Base-by-base conservation (phyloP, 768 basidiomycete species). In the Rhizopogon rudus region DNA sequence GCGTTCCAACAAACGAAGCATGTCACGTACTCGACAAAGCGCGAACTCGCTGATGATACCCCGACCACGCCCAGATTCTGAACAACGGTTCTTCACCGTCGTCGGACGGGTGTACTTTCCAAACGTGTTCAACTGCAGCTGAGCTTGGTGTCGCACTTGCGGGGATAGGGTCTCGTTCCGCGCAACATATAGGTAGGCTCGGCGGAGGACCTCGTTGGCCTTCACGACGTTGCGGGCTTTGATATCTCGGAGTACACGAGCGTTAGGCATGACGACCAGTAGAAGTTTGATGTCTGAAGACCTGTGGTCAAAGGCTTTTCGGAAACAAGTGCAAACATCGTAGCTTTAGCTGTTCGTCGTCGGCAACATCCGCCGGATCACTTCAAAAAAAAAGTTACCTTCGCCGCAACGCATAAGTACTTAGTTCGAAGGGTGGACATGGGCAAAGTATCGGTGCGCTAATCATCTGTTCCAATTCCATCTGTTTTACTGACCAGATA, bases 151-250 rank as follows among this genome's bases (percentile, higher is more conserved):
- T 54, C 96, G 89, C 45, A 98, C 81, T 66, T 91, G 86, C 2
- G 91, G 78, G 14, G 93, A 86, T n/a, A 98, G 74, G 2, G 87
- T 82, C 67, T 91, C 85, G 73, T 98, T 98, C 57, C 96, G 83
- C 22, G 95, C 93, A 61, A 98, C 89, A 71, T 86, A 93, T 49
- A 98, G 84, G 71, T 96, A 95, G 0, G 96, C 95, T 44, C 92
- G 80, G 17, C 95, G 86, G 29, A 86, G 76, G 45, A 96, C 77
- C 69, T 98, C 96, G 67, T 86, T 85, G 44, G 80, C 80, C 56
- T 75, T 73, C 56, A 92, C 87, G 56, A 84, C 83, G 17, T 80
- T 67, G 50, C 90, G 86, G 22, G 87, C 88, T 63, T 88, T 88
- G 53, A 91, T 81, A 69, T 93, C 91, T 67, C 90, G 83, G 46